These are phyloP conservation scores for Botrytis pseudocinerea DNA, from an alignment of 2,329 filamentous ascomycete genomes.

Conservation along the genomic window DNA sequence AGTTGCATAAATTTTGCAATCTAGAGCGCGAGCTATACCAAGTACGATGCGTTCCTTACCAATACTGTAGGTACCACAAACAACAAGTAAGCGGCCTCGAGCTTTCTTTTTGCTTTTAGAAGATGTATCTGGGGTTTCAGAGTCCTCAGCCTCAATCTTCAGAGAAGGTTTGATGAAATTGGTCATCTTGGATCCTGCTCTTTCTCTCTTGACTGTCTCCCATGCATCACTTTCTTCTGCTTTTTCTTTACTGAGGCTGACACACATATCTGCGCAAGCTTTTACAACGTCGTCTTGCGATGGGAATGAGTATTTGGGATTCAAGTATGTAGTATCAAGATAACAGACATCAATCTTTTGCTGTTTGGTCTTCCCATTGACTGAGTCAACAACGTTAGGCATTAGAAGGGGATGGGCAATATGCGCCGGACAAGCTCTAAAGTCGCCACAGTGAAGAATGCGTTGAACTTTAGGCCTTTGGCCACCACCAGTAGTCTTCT, in stretches of 20 bases:
- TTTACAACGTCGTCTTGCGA: conserved; percentile 83
- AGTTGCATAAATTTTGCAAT: conserved; percentile 86
- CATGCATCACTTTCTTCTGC: conserved; percentile 56
- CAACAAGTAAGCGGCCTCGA: conserved; percentile 74
- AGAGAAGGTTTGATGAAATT: conserved; percentile 55
- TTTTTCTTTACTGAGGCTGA: conserved; percentile 69
- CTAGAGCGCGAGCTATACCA: conserved; percentile 82
- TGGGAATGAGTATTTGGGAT: conserved; percentile 92
- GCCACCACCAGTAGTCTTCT: conserved; percentile 69
- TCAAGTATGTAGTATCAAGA: conserved; percentile 94
- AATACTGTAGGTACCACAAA: conserved; percentile 97
- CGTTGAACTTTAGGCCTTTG: conserved; percentile 65
- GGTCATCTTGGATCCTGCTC: conserved; percentile 59
- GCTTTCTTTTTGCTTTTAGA: conserved; percentile 38
- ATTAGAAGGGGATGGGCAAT: conserved; percentile 77
- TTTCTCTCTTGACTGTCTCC: conserved; percentile 56
- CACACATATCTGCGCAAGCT: conserved; percentile 84
- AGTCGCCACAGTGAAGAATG: conserved; percentile 93
- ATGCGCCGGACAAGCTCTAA: conserved; percentile 84
- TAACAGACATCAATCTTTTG: conserved; percentile 96
- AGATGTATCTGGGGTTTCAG: conserved; percentile 32
- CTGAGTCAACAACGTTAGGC: conserved; percentile 69
- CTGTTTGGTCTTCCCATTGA: conserved; percentile 70
- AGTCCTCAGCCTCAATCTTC: conserved; percentile 35
- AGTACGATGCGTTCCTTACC: conserved; percentile 96